Conservation (phyloP, 176 grass and related monocot species). For the Hsuehochloa calcarea region DNA sequence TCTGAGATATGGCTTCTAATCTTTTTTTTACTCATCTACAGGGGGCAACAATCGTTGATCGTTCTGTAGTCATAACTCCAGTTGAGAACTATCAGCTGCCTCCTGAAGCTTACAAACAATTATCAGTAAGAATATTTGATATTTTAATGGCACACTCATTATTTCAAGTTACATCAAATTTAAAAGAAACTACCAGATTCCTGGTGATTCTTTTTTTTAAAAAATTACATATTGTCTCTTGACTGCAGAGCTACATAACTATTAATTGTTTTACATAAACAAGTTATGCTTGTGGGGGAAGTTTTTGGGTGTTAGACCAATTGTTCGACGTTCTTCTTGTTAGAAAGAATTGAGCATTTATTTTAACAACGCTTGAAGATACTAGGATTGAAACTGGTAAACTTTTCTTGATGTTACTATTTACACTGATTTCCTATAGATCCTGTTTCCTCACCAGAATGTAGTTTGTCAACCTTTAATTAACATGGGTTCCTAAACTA, state of each 20-base stretch:
- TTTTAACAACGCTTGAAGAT: neutral
- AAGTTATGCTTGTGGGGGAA: neutral
- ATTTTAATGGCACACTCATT: neutral
- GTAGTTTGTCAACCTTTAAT: neutral
- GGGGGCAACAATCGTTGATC: slow-evolving; percentile 91
- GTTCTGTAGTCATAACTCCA: slow-evolving; percentile 77
- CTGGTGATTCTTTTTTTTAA: neutral
- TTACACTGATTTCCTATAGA: neutral
- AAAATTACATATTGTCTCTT: neutral
- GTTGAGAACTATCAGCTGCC: slow-evolving; percentile 84
- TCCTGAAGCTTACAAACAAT: slow-evolving; percentile 50
- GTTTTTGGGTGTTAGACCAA: neutral
- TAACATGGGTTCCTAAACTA: neutral
- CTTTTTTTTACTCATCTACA: slow-evolving; percentile 33
- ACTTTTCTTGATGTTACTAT: neutral
- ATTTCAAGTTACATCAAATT: neutral
- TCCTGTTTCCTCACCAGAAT: neutral
- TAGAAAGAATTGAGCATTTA: neutral
- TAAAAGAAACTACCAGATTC: neutral
- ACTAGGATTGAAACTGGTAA: neutral
- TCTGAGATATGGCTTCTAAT: slow-evolving; percentile 17
- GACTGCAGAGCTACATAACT: neutral
- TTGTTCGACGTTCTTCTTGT: neutral
- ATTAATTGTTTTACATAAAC: slow-evolving; percentile 3
- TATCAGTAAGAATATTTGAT: slow-evolving; percentile 41